Evolutionary conservation across 768 basidiomycete genomes (phyloP).

Genomic region (Rhodosporidiobolus sp.): DNA sequence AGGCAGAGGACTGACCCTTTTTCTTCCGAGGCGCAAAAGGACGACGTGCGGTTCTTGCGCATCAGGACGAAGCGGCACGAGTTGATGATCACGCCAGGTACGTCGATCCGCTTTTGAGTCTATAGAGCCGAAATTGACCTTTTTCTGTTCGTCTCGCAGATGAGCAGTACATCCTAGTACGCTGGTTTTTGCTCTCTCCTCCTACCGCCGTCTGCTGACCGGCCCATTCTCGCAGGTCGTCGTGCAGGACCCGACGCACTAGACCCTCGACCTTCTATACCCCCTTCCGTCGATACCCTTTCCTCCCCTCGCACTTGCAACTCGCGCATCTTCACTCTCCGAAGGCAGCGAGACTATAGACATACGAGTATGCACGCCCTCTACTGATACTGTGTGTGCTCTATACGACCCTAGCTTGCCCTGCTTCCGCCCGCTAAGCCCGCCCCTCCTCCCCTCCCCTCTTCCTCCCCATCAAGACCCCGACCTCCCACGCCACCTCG

Average conservation of each 20-base stretch:
- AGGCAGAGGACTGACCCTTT: neutral
- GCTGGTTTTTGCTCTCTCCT: too few species aligned
- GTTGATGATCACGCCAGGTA: constrained; percentile 53
- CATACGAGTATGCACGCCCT: too few species aligned
- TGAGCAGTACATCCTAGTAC: constrained; percentile 47
- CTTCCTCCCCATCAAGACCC: constrained; percentile 46
- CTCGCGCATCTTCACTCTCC: neutral
- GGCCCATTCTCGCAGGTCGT: constrained; percentile 1
- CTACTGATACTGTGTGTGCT: too few species aligned
- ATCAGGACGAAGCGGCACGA: constrained; percentile 52
- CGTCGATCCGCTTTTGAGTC: too few species aligned
- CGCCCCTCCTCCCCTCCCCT: neutral
- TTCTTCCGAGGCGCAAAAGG: constrained; percentile 42
- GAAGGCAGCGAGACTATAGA: too few species aligned
- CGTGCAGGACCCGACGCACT: constrained; percentile 29
- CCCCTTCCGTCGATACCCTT: too few species aligned
- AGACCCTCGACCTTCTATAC: neutral
- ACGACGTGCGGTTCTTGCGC: constrained; percentile 50
- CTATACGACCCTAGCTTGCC: too few species aligned
- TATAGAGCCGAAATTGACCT: too few species aligned
- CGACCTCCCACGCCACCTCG: constrained; percentile 48
- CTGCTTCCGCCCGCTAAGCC: too few species aligned
- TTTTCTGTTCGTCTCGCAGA: constrained; percentile 35
- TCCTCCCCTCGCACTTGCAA: too few species aligned
- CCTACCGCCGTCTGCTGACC: neutral